phyloP scores from a whole-genome alignment of 2,329 filamentous ascomycete species.

The Fusarium sp. region DNA sequence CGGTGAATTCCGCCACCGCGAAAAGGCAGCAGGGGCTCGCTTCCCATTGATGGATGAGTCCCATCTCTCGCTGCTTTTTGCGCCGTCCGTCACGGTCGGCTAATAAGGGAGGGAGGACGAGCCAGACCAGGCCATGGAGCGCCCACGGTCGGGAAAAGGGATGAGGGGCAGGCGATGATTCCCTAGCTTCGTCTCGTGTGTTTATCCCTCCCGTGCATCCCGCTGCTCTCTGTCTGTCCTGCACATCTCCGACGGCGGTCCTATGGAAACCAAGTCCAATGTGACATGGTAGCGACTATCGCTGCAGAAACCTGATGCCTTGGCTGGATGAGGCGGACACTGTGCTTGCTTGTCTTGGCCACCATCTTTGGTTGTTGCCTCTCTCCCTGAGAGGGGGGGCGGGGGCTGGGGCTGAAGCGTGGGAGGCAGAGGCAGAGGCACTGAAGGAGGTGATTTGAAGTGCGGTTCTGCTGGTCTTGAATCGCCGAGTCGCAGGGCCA shows the following conservation, averaged over 20 bases:
- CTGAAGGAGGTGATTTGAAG: conserved; percentile 21
- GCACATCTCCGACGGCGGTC: conserved; percentile 12
- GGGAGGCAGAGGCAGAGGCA: conserved; percentile 2
- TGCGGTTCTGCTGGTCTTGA: conserved; percentile 30
- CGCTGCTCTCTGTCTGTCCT: background rate
- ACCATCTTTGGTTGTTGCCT: background rate
- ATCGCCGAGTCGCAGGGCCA: conserved; percentile 29
- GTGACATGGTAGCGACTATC: conserved; percentile 11
- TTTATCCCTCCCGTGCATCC: background rate
- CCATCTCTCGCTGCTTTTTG: conserved; percentile 31
- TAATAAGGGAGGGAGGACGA: conserved; percentile 29
- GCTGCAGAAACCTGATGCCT: conserved; percentile 1
- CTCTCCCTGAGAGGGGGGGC: background rate
- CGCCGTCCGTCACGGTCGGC: conserved; percentile 20
- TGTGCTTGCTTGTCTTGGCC: conserved; percentile 8
- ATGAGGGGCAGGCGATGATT: background rate
- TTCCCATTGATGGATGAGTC: conserved; percentile 7
- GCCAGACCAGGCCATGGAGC: background rate
- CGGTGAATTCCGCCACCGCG: conserved; percentile 36
- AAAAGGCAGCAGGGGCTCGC: conserved; percentile 27
- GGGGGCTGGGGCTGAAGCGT: conserved; percentile 20
- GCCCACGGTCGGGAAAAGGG: background rate
- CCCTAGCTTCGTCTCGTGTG: background rate
- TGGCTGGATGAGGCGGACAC: background rate
- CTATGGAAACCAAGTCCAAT: conserved; percentile 24